Evolutionary conservation across 371 early-diverging fungal species (phyloP), one percentile per base, ranked within the genome.

Genomic region (Choanephora cucurbitarum): DNA sequence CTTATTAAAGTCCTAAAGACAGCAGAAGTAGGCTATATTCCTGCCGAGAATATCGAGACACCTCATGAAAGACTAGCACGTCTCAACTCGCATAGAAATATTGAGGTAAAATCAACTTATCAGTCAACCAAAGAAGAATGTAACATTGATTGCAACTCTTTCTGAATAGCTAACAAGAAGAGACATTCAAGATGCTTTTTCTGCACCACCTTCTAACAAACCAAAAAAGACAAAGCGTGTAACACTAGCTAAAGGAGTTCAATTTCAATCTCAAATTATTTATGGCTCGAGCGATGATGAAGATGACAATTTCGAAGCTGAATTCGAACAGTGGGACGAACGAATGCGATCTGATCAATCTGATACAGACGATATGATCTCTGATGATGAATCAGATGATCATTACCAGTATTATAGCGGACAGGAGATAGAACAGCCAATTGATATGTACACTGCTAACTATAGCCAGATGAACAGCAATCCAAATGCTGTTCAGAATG

Each of bases 11-110:
- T 91, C 31, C 69, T 93, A 37, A 91, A 91, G 67, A 90, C 89
- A 15, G 86, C 86, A 14, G 92, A 93, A 69, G 91, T 96, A 49
- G 98, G 98, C 1, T 98, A 97, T 62, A 94, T 98, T 47, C 98
- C 97, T 10, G 97, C 97, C 7, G 97, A 96, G 67, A 96, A 94
- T 65, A 89, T 97, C 41, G 98, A 97, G 88, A 95, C 96, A 9
- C 94, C 95, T 15, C 86, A 83, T 62, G 96, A 96, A 65, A 83
- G 93, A 44, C 73, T 94, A 37, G 97, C 97, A 6, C 86, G 97
- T 28, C 75, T 97, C 44, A 96, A 97, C 69, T 88, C 87, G 31
- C 86, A 90, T 66, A 80, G 88, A 37, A 97, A 97, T 62, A 81
- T 92, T 32, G 77, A 80, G 66, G 73, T 75, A 58, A 51, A 37